Percentiles rank a stretch among this genome's conserved stretches.
These are phyloP conservation scores for Lyophyllum decastes DNA, from an alignment of 768 basidiomycete species.

Conservation along the genomic window DNA sequence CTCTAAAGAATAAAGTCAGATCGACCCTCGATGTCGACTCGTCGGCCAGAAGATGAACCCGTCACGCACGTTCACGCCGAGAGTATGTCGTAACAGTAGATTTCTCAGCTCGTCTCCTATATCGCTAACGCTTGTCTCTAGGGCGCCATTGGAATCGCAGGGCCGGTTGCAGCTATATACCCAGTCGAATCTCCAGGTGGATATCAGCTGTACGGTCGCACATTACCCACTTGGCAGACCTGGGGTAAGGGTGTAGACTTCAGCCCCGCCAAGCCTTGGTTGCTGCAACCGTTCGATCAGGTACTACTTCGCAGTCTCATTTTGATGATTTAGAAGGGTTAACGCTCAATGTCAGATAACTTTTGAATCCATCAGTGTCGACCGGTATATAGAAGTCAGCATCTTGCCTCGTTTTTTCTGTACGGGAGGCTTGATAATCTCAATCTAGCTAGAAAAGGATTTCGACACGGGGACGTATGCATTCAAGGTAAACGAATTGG, in stretches of 20 bases:
- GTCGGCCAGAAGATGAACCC: constrained; percentile 79
- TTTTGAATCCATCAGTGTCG: constrained; percentile 50
- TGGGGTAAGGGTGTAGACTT: constrained; percentile 57
- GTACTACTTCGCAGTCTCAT: constrained; percentile 23
- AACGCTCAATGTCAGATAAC: constrained; percentile 38
- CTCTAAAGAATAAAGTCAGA: constrained; percentile 28
- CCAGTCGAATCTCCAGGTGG: constrained; percentile 60
- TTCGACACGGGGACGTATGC: constrained; percentile 56
- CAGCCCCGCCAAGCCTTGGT: constrained; percentile 51
- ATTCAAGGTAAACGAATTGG: constrained; percentile 41
- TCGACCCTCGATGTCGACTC: constrained; percentile 58
- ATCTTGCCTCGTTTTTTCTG: too few species aligned
- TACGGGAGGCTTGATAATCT: too few species aligned
- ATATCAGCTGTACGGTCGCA: constrained; percentile 66
- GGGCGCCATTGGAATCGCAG: constrained; percentile 74
- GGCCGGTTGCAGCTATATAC: constrained; percentile 66
- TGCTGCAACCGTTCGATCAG: constrained; percentile 65
- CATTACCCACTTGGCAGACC: constrained; percentile 66
- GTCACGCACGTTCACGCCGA: constrained; percentile 64
- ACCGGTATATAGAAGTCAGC: constrained; percentile 48
- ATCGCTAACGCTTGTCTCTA: constrained; percentile 19
- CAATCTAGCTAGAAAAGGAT: constrained; percentile 44
- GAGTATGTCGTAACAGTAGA: constrained; percentile 34
- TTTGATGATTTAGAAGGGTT: too few species aligned
- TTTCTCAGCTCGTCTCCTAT: background rate